Conservation (phyloP, 1,284 basidiomycete species). For the Grifola frondosa region DNA sequence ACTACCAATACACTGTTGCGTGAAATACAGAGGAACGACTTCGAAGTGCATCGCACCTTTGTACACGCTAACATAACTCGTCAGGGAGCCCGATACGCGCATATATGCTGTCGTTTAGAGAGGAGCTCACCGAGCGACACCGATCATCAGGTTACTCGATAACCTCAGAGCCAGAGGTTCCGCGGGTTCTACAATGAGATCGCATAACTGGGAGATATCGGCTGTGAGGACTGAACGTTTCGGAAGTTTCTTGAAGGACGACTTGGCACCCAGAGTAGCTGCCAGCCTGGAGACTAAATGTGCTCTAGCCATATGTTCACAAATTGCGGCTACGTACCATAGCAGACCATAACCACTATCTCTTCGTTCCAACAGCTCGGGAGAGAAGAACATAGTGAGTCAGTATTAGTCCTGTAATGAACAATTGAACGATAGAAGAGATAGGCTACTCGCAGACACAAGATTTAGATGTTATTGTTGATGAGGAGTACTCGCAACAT, state of each 20-base stretch:
- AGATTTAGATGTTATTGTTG: neutral
- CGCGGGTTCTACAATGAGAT: slow-evolving; percentile 74
- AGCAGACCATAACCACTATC: slow-evolving; percentile 81
- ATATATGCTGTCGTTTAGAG: slow-evolving; percentile 21
- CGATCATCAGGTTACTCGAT: slow-evolving; percentile 85
- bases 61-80: slow-evolving; percentile 51
- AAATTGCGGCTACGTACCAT: slow-evolving; percentile 46
- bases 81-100: neutral
- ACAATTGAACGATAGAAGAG: neutral
- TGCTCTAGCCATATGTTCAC: neutral
- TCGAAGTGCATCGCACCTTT: slow-evolving; percentile 47
- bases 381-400: slow-evolving; percentile 69
- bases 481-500: neutral
- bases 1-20: slow-evolving; percentile 41
- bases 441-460: neutral
- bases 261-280: slow-evolving; percentile 83
- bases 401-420: neutral
- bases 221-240: slow-evolving; percentile 78
- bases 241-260: slow-evolving; percentile 79
- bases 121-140: slow-evolving; percentile 73
- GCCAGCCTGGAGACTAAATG: slow-evolving; percentile 62
- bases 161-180: slow-evolving; percentile 84
- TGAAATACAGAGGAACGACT: neutral
- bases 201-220: slow-evolving; percentile 78
- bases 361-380: slow-evolving; percentile 67